A percentile compares a stretch with the other conserved stretches of the same genome.
Conservation (phyloP, 257 asterid species). For the Lycium barbarum region DNA sequence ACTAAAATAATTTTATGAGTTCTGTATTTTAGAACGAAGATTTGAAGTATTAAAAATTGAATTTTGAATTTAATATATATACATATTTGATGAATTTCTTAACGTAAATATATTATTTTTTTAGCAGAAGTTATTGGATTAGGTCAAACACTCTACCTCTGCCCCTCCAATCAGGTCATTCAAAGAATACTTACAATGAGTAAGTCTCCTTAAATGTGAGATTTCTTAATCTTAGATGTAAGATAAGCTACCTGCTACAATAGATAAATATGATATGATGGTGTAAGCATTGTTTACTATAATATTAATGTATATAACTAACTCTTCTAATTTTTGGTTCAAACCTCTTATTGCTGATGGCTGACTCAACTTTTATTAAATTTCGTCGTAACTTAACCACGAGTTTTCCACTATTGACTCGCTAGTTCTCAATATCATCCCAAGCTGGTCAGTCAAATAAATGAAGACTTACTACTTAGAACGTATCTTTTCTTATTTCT, state of each 20-base stretch:
- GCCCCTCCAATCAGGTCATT: background rate
- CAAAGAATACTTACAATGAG: background rate
- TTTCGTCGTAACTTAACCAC: background rate
- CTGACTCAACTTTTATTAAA: background rate
- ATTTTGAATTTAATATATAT: background rate
- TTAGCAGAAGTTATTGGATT: too few relatives aligned
- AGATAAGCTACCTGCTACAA: background rate
- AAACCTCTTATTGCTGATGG: background rate
- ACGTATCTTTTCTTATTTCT: background rate
- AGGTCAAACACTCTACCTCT: background rate
- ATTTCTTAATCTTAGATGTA: background rate
- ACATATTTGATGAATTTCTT: too few relatives aligned
- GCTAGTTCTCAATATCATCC: background rate
- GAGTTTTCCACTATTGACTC: background rate
- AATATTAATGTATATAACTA: too few relatives aligned
- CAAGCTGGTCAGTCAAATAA: background rate
- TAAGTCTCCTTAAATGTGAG: background rate
- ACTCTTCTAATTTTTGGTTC: too few relatives aligned
- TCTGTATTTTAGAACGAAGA: background rate
- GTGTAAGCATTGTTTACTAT: background rate
- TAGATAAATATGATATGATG: background rate
- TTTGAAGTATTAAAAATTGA: background rate
- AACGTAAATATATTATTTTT: too few relatives aligned
- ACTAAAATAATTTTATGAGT: background rate
- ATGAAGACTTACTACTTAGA: background rate